A percentile compares a stretch with the other conserved stretches of the same genome.
These are phyloP conservation scores for Fonsecaea pugnacius DNA, from an alignment of 2,329 filamentous ascomycete species.

Conservation along the genomic window DNA sequence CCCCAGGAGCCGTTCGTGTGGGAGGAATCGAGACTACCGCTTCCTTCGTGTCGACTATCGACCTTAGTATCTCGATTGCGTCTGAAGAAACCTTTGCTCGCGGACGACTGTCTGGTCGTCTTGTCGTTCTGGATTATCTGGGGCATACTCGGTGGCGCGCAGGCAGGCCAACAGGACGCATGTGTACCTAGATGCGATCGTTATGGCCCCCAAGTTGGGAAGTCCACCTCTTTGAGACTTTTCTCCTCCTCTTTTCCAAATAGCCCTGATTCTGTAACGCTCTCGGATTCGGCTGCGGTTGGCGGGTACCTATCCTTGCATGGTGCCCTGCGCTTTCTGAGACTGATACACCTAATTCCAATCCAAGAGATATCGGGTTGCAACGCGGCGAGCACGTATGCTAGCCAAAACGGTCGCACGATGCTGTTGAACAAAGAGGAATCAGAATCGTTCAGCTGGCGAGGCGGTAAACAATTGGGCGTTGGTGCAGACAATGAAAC, in stretches of 20 bases:
- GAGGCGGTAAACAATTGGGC: slow-evolving; percentile 20
- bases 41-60: slow-evolving; percentile 64
- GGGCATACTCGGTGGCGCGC: slow-evolving; percentile 48
- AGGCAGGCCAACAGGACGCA: slow-evolving; percentile 26
- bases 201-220: slow-evolving; percentile 25
- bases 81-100: slow-evolving; percentile 83
- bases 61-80: slow-evolving; percentile 78
- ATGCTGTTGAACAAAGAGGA: slow-evolving; percentile 18
- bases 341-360: slow-evolving; percentile 23
- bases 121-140: slow-evolving; percentile 68
- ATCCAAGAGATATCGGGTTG: slow-evolving; percentile 13
- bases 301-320: slow-evolving; percentile 28
- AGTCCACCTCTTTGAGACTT: slow-evolving; percentile 27
- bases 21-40: slow-evolving; percentile 38
- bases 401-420: background rate
- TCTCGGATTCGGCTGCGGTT: slow-evolving; percentile 20
- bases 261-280: slow-evolving; percentile 20
- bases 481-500: slow-evolving; percentile 13
- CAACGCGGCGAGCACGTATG: slow-evolving; percentile 6
- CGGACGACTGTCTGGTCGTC: slow-evolving; percentile 81
- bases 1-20: slow-evolving; percentile 68
- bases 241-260: slow-evolving; percentile 24
- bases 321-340: slow-evolving; percentile 22
- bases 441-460: slow-evolving; percentile 8
- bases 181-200: slow-evolving; percentile 25